Evolutionary conservation across 177 flowering plant genomes (phyloP), one percentile per base, ranked within the genome.

Genomic region (Vitis hybrid): DNA sequence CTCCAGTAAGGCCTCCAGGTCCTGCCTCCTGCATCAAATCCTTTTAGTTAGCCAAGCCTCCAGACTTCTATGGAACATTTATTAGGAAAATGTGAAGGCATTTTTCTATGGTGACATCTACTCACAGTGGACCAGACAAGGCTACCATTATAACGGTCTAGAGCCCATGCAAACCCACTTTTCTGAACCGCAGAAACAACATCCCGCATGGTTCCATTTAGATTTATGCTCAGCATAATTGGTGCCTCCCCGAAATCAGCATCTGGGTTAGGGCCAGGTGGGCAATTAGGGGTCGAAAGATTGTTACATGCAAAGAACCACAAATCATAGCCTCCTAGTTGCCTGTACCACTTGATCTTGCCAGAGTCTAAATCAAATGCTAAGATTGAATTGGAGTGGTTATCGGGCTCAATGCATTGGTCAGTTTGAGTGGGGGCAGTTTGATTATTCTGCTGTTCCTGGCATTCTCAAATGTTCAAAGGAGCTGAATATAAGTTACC

Each of bases 121-220:
- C 74, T 74, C 64, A 82, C 86, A 35, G 65, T 79, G 5, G 70
- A 76, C 86, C 88, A 81, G 10, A 82, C 65, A 0, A 82, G 74
- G 16, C 73, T 69, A 9, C 87, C 89, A 75, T 71, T 71, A 30
- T 72, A 72, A 0, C 84, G 75, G 52, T 83, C 78, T 3, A 85
- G 51, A 59, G 83, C 85, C 89, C 89, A 86, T 8, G 84, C 87
- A 54, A 75, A 79, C 7, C 89, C 89, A 64, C 85, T 83, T 27
- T 85, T 85, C 65, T 85, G 87, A 14, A 79, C 83, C 1, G 89
- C 85, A 24, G 67, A 84, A 15, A 69, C 89, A 11, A 82, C n/a
- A 56, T 86, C 89, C 0, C 73, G 56, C 56, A 19, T 62, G 1
- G 72, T 79, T 7, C 85, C 76, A 61, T 72, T 74, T 2, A 13